These are phyloP conservation scores for Barnettozyma sucrosica DNA, from an alignment of 805 yeast genomes.

Conservation along the genomic window DNA sequence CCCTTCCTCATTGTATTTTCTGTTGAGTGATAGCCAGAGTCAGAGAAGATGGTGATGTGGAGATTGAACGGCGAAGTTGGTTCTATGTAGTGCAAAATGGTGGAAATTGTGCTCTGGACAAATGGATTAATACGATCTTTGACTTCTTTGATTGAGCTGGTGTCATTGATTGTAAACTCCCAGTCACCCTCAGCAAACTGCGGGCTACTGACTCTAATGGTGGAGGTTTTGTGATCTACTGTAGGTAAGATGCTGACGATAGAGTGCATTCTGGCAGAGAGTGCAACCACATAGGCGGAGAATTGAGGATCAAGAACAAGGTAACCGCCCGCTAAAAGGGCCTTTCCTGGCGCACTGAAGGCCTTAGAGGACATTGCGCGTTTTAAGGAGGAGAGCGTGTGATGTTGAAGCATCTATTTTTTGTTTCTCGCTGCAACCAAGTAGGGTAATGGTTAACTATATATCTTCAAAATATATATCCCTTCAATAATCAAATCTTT, in stretches of 20 bases:
- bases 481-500: too few species aligned
- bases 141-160: conserved; percentile 25
- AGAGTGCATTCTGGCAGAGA: conserved; percentile 88
- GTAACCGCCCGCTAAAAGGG: conserved; percentile 91
- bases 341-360: conserved; percentile 95
- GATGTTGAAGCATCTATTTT: too few species aligned
- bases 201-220: conserved; percentile 56
- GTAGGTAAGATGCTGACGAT: conserved; percentile 30
- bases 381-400: too few species aligned
- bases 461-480: too few species aligned
- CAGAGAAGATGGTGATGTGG: conserved; percentile 66
- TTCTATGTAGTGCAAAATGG: conserved; percentile 47
- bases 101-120: conserved; percentile 53
- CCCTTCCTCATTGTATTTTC: conserved; percentile 37
- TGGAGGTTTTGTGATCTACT: neutral
- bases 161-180: conserved; percentile 39
- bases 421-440: too few species aligned
- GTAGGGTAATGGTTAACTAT: too few species aligned
- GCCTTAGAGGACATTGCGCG: conserved; percentile 29
- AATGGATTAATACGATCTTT: conserved; percentile 59
- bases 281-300: conserved; percentile 75
- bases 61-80: conserved; percentile 23
- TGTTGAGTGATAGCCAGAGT: conserved; percentile 85
- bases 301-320: conserved; percentile 77
- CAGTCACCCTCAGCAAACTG: conserved; percentile 72